Percentiles rank a stretch among this genome's conserved stretches.
These are phyloP conservation scores for Alternaria brassicae DNA, from an alignment of 2,329 filamentous ascomycete species.

Conservation along the genomic window DNA sequence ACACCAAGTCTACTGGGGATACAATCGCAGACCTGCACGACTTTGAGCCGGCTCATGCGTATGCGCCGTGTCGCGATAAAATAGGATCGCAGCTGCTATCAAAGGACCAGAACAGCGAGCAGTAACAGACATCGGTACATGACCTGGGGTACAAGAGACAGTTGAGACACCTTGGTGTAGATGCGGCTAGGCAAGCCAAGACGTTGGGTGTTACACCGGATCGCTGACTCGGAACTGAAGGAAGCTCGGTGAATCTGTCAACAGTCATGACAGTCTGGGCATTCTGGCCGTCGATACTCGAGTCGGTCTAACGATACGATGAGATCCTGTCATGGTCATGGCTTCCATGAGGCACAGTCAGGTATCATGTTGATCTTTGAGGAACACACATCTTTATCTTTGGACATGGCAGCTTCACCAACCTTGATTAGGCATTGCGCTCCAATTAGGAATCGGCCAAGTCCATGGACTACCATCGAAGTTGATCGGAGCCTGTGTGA, in stretches of 20 bases:
- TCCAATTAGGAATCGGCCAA: conserved; percentile 13
- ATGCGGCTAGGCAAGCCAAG: neutral
- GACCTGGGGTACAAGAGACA: neutral
- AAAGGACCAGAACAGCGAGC: neutral
- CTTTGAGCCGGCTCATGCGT: neutral
- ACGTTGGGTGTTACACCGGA: neutral
- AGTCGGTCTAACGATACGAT: neutral
- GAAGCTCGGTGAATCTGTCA: neutral
- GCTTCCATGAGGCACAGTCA: neutral
- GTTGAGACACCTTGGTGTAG: neutral
- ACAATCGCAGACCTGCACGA: neutral
- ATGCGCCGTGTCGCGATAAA: neutral
- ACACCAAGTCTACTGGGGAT: neutral
- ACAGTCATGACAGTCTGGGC: neutral
- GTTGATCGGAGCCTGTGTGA: conserved; percentile 1
- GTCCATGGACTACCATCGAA: conserved; percentile 11
- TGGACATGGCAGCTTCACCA: conserved; percentile 5
- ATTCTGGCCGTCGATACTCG: neutral
- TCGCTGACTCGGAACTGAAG: neutral
- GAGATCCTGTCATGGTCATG: neutral
- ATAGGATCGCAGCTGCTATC: neutral
- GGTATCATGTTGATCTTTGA: neutral
- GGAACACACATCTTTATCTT: neutral
- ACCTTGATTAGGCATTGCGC: conserved; percentile 8
- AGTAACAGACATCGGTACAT: neutral